Evolutionary conservation across 2,329 filamentous ascomycete genomes (phyloP), one percentile per base, ranked within the genome.

Genomic region (Domatiomyces globalis): DNA sequence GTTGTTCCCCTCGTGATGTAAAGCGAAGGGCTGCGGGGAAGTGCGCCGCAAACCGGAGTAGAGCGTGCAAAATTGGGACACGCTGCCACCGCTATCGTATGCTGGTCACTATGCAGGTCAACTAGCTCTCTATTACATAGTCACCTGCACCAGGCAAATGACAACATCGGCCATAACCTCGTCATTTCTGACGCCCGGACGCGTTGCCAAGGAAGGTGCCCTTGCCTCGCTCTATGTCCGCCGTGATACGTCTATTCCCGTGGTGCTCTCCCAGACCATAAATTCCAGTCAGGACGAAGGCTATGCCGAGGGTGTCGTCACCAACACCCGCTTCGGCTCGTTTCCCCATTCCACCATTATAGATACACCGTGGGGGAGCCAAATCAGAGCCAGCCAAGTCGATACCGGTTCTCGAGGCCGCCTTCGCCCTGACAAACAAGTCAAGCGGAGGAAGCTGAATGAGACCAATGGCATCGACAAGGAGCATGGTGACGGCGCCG

Each of bases 261-360:
- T 88, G 22, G 81, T 85, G 55, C 77, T 89, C 25, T 74, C 77
- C 56, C 71, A 78, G 27, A 74, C 75, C 19, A 52, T 48, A 20
- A 51, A 46, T 12, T 74, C 78, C 39, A 80, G 79, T 49, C 75
- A 78, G 43, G 75, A 83, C 56, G 77, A 82, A 62, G 85, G 84
- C 53, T 88, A 88, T 61, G 77, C 78, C 27, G 84, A 88, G 64
- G 85, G 85, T 36, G 82, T 81, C 46, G 84, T 87, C 2, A 80
- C 89, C 50, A 96, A 95, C 69, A 98, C 90, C 1, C 82, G 89
- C 45, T 98, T 95, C 63, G 92, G 92, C 47, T 95, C 89, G 0
- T 90, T 88, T 54, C 85, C 86, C 0, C 86, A 90, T 64, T 84
- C 78, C 9, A 89, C 85, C 0, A 69, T 90, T 45, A 76, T 95